phyloP scores from a whole-genome alignment of 2,329 filamentous ascomycete species.

The Stachybotrys chlorohalonatus region DNA sequence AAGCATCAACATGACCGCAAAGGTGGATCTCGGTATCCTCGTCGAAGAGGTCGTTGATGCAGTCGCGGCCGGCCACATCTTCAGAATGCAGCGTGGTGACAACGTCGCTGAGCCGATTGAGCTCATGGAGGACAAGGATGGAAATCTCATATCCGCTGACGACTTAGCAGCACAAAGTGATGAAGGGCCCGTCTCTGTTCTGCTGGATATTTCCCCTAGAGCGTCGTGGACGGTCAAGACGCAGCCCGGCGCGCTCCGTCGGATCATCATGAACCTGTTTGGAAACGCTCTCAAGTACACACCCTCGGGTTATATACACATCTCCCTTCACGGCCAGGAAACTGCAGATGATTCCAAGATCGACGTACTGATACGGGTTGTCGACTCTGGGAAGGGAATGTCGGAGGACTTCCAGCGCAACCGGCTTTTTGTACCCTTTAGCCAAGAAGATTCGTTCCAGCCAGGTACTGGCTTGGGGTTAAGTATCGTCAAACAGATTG shows the following conservation, averaged over 20 bases:
- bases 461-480: constrained; percentile 54
- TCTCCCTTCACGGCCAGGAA: constrained; percentile 21
- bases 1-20: constrained; percentile 19
- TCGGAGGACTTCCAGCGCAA: constrained; percentile 51
- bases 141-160: constrained; percentile 21
- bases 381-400: constrained; percentile 58
- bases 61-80: constrained; percentile 26
- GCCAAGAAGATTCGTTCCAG: constrained; percentile 52
- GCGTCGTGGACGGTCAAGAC: constrained; percentile 42
- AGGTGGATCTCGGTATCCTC: constrained; percentile 21
- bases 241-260: constrained; percentile 39
- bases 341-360: constrained; percentile 5
- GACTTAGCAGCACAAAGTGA: not conserved
- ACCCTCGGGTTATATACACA: constrained; percentile 37
- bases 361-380: constrained; percentile 35
- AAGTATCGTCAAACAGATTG: constrained; percentile 52
- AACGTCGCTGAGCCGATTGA: constrained; percentile 10
- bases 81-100: constrained; percentile 13
- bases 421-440: constrained; percentile 52
- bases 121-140: constrained; percentile 35
- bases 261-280: constrained; percentile 54
- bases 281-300: constrained; percentile 58
- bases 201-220: constrained; percentile 38
- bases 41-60: constrained; percentile 30
- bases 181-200: constrained; percentile 28